These are phyloP conservation scores for Pseudogymnoascus sp. DNA, from an alignment of 2,329 filamentous ascomycete species.

Conservation along the genomic window DNA sequence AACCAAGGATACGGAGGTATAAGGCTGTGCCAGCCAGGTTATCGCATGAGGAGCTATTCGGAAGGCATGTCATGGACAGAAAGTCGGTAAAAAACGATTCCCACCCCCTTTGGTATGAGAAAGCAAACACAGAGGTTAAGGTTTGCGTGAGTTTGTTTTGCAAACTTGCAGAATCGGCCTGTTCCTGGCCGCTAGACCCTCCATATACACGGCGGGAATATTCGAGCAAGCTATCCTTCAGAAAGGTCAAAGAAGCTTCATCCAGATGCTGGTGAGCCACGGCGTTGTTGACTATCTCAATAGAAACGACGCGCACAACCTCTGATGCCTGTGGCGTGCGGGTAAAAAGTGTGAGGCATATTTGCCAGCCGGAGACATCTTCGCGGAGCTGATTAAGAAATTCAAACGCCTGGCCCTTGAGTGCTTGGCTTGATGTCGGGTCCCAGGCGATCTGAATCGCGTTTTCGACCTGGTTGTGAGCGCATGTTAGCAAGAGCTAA, in stretches of 20 bases:
- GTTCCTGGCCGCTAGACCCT: slow-evolving; percentile 41
- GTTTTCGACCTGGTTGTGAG: slow-evolving; percentile 68
- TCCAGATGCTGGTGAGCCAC: slow-evolving; percentile 75
- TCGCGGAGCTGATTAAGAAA: slow-evolving; percentile 71
- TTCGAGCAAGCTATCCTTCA: slow-evolving; percentile 73
- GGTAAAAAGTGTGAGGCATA: slow-evolving; percentile 79
- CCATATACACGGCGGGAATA: slow-evolving; percentile 75
- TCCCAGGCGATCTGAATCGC: slow-evolving; percentile 93
- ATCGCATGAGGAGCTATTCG: slow-evolving; percentile 52
- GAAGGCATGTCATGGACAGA: slow-evolving; percentile 60
- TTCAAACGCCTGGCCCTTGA: slow-evolving; percentile 76
- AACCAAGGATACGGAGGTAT: slow-evolving; percentile 80
- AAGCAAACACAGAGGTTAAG: slow-evolving; percentile 85
- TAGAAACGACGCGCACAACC: slow-evolving; percentile 76
- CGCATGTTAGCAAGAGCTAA: background rate
- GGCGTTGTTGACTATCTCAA: slow-evolving; percentile 90
- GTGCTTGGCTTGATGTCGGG: slow-evolving; percentile 62
- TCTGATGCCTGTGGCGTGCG: slow-evolving; percentile 69
- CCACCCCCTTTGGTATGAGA: slow-evolving; percentile 81
- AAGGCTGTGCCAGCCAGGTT: slow-evolving; percentile 72
- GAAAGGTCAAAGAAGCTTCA: slow-evolving; percentile 59
- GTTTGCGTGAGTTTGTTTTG: slow-evolving; percentile 98
- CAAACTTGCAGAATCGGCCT: slow-evolving; percentile 64
- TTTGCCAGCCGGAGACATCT: slow-evolving; percentile 82
- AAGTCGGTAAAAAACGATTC: slow-evolving; percentile 87